Percentiles rank a stretch among this genome's conserved stretches.
Evolutionary conservation across 176 grass and related monocot species (phyloP).

Genomic region (Avena eriantha): DNA sequence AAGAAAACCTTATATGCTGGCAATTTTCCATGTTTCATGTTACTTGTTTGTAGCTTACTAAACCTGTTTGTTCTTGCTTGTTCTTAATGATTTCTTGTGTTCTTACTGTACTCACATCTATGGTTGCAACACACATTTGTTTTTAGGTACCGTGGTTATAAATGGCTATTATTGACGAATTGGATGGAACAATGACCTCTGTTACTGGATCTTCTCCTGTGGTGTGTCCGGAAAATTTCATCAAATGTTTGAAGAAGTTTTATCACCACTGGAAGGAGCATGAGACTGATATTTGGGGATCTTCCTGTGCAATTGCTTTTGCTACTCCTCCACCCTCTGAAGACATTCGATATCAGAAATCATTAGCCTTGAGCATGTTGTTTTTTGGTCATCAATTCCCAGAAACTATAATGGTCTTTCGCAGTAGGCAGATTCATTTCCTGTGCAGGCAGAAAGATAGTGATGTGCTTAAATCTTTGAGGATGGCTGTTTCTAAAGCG

Average conservation of each 20-base stretch:
- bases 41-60: background rate
- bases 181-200: background rate
- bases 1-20: background rate
- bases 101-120: slow-evolving; percentile 22
- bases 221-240: slow-evolving; percentile 46
- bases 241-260: slow-evolving; percentile 39
- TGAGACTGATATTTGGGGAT: slow-evolving; percentile 34
- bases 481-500: slow-evolving; percentile 19
- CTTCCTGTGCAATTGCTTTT: slow-evolving; percentile 34
- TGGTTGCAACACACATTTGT: background rate
- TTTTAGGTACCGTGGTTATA: slow-evolving; percentile 12
- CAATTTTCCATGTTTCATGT: background rate
- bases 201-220: slow-evolving; percentile 4
- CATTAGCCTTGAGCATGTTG: slow-evolving; percentile 40
- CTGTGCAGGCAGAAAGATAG: slow-evolving; percentile 29
- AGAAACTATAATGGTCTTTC: slow-evolving; percentile 47
- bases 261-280: slow-evolving; percentile 46
- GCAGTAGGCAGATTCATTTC: slow-evolving; percentile 40
- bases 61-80: background rate
- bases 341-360: slow-evolving; percentile 47
- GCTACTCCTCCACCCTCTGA: slow-evolving; percentile 53
- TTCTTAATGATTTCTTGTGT: background rate
- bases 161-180: slow-evolving; percentile 6
- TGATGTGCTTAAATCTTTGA: slow-evolving; percentile 23
- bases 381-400: slow-evolving; percentile 35